A percentile compares a stretch with the other conserved stretches of the same genome.
These are phyloP conservation scores for Nakaseomyces glabratus DNA, from an alignment of 1,139 yeast genomes.

Conservation along the genomic window DNA sequence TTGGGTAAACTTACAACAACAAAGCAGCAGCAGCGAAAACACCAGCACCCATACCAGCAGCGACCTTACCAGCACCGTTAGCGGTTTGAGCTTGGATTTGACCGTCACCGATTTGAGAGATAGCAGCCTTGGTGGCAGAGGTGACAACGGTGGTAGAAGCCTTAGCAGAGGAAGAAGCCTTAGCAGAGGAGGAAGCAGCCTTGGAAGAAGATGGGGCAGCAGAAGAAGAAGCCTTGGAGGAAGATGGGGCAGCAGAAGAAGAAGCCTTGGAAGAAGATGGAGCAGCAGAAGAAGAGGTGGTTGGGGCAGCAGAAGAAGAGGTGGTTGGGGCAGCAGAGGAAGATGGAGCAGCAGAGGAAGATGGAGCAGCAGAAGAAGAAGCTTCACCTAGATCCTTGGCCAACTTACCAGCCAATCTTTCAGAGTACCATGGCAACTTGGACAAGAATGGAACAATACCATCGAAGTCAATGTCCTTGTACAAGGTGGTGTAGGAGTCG, in stretches of 20 bases:
- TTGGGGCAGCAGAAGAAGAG: slow-evolving; percentile 15
- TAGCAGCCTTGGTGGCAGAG: not conserved
- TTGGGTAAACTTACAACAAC: slow-evolving; percentile 9
- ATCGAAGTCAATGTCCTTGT: slow-evolving; percentile 22
- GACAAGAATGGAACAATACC: slow-evolving; percentile 33
- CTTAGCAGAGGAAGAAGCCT: slow-evolving; percentile 13
- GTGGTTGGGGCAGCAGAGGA: slow-evolving; percentile 12
- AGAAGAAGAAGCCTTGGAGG: slow-evolving; percentile 11
- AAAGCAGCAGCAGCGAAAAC: slow-evolving; percentile 8
- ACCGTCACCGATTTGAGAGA: slow-evolving; percentile 8
- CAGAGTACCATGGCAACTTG: slow-evolving; percentile 30
- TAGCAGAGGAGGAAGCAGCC: slow-evolving; percentile 8
- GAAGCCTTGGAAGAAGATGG: too few species aligned
- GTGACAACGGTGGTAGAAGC: not conserved
- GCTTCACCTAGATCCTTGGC: slow-evolving; percentile 3
- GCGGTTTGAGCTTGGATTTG: slow-evolving; percentile 9
- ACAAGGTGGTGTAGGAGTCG: slow-evolving; percentile 31
- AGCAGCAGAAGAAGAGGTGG: slow-evolving; percentile 9
- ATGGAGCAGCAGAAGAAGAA: slow-evolving; percentile 18
- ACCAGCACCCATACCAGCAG: slow-evolving; percentile 8
- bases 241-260: slow-evolving; percentile 9
- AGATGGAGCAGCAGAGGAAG: slow-evolving; percentile 18
- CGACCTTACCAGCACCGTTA: slow-evolving; percentile 9
- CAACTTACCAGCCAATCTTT: not conserved
- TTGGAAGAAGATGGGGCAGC: slow-evolving; percentile 5